Percentiles rank a stretch among this genome's conserved stretches.
These are phyloP conservation scores for Hypoxylon sp. DNA, from an alignment of 2,329 filamentous ascomycete species.

Conservation along the genomic window DNA sequence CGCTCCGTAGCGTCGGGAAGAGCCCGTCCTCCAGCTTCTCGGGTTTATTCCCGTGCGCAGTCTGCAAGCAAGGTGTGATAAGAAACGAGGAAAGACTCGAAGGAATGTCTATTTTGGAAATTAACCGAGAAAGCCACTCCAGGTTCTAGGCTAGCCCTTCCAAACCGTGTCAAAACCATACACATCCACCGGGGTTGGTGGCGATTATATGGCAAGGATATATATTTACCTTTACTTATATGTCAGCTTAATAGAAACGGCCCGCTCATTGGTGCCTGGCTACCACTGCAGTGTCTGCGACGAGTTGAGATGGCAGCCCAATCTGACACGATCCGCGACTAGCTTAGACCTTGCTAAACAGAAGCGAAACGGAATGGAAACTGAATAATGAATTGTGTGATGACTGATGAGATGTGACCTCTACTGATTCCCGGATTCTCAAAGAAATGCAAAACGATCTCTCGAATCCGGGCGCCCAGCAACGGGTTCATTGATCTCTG, in stretches of 20 bases:
- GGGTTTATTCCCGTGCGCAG: constrained; percentile 41
- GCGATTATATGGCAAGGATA: constrained; percentile 28
- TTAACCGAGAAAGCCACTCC: constrained; percentile 14
- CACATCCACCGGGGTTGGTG: constrained; percentile 16
- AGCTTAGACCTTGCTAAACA: constrained; percentile 22
- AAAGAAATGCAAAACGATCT: constrained; percentile 68
- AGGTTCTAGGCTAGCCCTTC: constrained; percentile 28
- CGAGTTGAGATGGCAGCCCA: constrained; percentile 31
- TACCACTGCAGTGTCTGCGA: constrained; percentile 18
- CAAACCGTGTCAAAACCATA: constrained; percentile 25
- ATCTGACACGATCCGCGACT: constrained; percentile 29
- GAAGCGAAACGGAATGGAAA: constrained; percentile 40
- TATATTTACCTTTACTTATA: constrained; percentile 26
- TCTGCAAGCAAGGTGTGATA: constrained; percentile 30
- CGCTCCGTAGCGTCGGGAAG: constrained; percentile 44
- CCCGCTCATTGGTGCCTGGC: constrained; percentile 28
- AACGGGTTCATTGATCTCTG: constrained; percentile 67
- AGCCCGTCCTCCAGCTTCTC: constrained; percentile 35
- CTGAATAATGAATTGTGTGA: constrained; percentile 8
- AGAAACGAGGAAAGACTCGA: constrained; percentile 14
- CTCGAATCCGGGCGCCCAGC: constrained; percentile 70
- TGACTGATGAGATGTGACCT: constrained; percentile 63
- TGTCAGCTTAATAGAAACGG: constrained; percentile 28
- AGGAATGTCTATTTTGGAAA: constrained; percentile 35
- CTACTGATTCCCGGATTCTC: constrained; percentile 72